These are phyloP conservation scores for Powellomyces hirtus DNA, from an alignment of 192 early-diverging fungal species.

Conservation along the genomic window DNA sequence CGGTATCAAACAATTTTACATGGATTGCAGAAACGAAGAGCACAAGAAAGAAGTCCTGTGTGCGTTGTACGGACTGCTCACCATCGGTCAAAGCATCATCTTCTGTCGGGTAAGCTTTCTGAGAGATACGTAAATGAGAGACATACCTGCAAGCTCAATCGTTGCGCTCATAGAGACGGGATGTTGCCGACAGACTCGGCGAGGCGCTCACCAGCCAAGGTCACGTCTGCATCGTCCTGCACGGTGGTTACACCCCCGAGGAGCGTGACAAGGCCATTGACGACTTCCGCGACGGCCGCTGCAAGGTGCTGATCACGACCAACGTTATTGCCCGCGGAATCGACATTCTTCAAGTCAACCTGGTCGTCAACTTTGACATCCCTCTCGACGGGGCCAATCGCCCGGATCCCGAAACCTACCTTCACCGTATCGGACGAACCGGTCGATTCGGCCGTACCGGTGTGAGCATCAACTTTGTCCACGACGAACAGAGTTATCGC, in stretches of 20 bases:
- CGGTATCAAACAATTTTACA: conserved; percentile 94
- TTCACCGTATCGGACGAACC: conserved; percentile 97
- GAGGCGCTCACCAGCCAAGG: conserved; percentile 74
- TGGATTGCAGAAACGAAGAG: conserved; percentile 80
- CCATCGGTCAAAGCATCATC: conserved; percentile 94
- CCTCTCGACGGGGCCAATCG: conserved; percentile 63
- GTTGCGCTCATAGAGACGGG: conserved; percentile 53
- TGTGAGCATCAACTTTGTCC: conserved; percentile 93
- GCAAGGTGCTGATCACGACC: conserved; percentile 94
- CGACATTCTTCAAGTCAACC: conserved; percentile 91
- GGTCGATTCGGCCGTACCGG: conserved; percentile 95
- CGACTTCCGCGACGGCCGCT: conserved; percentile 82
- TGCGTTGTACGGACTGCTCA: conserved; percentile 69
- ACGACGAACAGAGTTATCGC: conserved; percentile 66
- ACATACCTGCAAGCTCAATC: neutral
- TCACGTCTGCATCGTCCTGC: conserved; percentile 78
- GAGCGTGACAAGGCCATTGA: conserved; percentile 92
- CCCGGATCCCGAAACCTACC: conserved; percentile 91
- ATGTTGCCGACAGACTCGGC: conserved; percentile 80
- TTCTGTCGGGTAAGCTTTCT: conserved; percentile 72
- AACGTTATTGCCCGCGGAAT: conserved; percentile 98
- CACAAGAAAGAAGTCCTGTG: conserved; percentile 67
- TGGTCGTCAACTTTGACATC: conserved; percentile 97
- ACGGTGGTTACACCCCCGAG: conserved; percentile 72
- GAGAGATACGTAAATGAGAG: no score